Base-by-base conservation (phyloP, 805 yeast genomes). In the Pichia heedii region DNA sequence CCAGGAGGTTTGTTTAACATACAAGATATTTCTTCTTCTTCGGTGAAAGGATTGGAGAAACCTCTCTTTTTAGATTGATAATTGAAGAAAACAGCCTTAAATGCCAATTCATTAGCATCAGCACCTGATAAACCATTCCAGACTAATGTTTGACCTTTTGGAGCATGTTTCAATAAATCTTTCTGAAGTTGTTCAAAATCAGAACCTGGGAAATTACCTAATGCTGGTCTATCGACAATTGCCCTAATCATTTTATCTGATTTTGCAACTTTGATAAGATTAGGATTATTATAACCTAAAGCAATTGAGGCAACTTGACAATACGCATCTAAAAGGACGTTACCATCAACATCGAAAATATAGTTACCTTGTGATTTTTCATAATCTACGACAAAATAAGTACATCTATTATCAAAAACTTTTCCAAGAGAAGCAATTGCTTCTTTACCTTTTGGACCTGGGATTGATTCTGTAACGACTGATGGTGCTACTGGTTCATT, bases 1-100 rank as follows among this genome's bases (percentile, higher is more conserved):
- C 96, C 96, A 41, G 97, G 97, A 22, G 85, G 74, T 54, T 72
- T 68, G 64, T 87, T 87, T 51, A 73, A 67, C 97, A 89, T 89
- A 46, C 81, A 81, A 3, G 89, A 67, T 18, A 54, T 62, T 61
- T 76, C 73, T 66, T 89, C 97, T 58, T 81, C 86, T 11, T 62
- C 58, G 7, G 89, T 61, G 65, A 84, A 85, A 21, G 69, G 70
- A n/a, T 69, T 64, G 42, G 63, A 59, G 57, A 67, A 74, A 44
- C 89, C 86, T 65, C 95, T 79, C 66, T 71, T 70, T 57, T 74
- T 68, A 43, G 77, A 65, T 56, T 81, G 87, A 63, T 81, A 81
- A 71, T 81, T 84, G 68, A 85, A 77, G 63, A 84, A 85, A 18
- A 88, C 88, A 46, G 95, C 94, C 68, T 85, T 85, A 73, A 79